phyloP scores from a whole-genome alignment of 768 basidiomycete genomes.

The Rhodosporidiobolus sp. region DNA sequence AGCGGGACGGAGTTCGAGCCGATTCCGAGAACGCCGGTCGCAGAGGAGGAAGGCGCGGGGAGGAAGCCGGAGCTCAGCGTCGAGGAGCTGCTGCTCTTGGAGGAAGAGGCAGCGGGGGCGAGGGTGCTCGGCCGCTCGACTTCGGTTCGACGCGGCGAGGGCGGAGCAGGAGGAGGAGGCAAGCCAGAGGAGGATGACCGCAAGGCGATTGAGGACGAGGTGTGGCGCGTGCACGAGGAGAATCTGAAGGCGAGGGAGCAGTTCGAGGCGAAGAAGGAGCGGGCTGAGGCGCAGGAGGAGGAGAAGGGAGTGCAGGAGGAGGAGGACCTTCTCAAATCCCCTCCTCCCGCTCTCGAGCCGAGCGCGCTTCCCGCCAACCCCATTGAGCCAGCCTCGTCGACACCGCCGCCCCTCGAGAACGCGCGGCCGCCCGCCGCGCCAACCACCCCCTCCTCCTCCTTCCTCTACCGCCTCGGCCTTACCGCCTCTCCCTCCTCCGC shows the following conservation, averaged over 20 bases:
- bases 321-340: no score
- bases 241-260: no score
- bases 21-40: background rate
- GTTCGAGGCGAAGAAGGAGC: no score
- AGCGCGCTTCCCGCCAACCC: background rate
- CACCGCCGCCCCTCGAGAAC: background rate
- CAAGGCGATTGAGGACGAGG: background rate
- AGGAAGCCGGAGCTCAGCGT: background rate
- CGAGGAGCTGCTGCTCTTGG: background rate
- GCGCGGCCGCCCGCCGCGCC: background rate
- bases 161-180: background rate
- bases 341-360: no score
- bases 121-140: no score
- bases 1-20: conserved; percentile 36
- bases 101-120: background rate
- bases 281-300: background rate
- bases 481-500: background rate
- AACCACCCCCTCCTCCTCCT: background rate
- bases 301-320: background rate
- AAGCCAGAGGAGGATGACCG: background rate
- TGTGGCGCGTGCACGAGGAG: no score
- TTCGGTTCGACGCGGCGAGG: no score
- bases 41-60: background rate
- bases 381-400: no score
- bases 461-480: conserved; percentile 25